phyloP scores from a whole-genome alignment of 257 asterid genomes.

The Primulina huaijiensis region DNA sequence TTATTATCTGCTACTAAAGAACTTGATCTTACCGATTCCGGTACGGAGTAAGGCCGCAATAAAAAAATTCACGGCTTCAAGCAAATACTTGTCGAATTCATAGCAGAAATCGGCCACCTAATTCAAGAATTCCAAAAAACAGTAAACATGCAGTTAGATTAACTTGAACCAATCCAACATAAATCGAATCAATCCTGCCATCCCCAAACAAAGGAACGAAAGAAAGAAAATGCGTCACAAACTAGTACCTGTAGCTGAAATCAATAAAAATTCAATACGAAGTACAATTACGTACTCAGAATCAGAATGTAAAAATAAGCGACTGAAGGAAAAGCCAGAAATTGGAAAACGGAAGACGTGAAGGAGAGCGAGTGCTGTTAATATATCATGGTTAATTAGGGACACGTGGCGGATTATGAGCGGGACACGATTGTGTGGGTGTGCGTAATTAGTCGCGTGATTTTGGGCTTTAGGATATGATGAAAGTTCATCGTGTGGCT shows the following conservation, averaged over 20 bases:
- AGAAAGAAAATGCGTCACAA: not conserved
- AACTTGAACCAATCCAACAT: slow-evolving; percentile 18
- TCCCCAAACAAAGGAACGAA: not conserved
- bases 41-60: slow-evolving; percentile 15
- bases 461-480: too few species aligned
- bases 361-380: not conserved
- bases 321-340: not conserved
- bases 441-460: not conserved
- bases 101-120: slow-evolving; percentile 9
- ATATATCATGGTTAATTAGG: not conserved
- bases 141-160: slow-evolving; percentile 19
- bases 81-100: slow-evolving; percentile 8
- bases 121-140: slow-evolving; percentile 27
- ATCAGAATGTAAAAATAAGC: not conserved
- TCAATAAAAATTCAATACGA: not conserved
- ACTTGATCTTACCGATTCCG: slow-evolving; percentile 18
- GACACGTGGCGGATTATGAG: not conserved
- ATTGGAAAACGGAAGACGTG: not conserved
- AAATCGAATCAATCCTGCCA: slow-evolving; percentile 8
- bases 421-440: not conserved
- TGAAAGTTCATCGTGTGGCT: too few species aligned
- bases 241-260: not conserved
- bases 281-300: not conserved
- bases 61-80: slow-evolving; percentile 13
- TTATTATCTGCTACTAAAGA: not conserved